A percentile compares a stretch with the other conserved stretches of the same genome.
These are phyloP conservation scores for Russula abietina DNA, from an alignment of 768 basidiomycete species.

Conservation along the genomic window DNA sequence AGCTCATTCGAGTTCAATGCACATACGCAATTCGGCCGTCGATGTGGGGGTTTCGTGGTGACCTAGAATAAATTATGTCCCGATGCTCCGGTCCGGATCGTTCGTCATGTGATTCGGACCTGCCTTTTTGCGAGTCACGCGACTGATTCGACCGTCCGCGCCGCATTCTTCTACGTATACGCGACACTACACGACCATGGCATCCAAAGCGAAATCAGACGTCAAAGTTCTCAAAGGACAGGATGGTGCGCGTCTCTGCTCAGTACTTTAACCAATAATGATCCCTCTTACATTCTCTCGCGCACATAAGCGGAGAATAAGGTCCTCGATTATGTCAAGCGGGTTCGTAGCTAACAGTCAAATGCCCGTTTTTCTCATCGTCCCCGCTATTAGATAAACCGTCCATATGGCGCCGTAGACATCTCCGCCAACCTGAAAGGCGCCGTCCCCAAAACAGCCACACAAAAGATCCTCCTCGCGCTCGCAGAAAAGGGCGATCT, in stretches of 20 bases:
- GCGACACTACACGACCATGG: slow-evolving; percentile 2
- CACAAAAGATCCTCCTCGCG: slow-evolving; percentile 74
- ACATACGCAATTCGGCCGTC: slow-evolving; percentile 17
- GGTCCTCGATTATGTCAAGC: slow-evolving; percentile 23
- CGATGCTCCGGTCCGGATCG: not conserved
- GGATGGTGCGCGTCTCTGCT: slow-evolving; percentile 14
- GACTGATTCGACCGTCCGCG: no score
- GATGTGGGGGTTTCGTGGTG: not conserved
- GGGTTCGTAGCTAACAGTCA: slow-evolving; percentile 27
- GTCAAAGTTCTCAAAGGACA: slow-evolving; percentile 24
- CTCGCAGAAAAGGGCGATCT: slow-evolving; percentile 84
- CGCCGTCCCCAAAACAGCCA: slow-evolving; percentile 73
- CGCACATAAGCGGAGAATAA: slow-evolving; percentile 32
- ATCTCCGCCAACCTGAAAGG: slow-evolving; percentile 88
- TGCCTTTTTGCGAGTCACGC: no score
- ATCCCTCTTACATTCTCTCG: not conserved
- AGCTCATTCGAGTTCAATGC: slow-evolving; percentile 45
- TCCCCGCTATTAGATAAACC: slow-evolving; percentile 60
- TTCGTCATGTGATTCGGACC: slow-evolving; percentile 15
- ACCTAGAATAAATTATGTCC: not conserved
- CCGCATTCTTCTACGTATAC: no score
- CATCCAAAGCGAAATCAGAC: slow-evolving; percentile 20
- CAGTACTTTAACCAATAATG: no score
- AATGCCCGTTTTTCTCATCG: slow-evolving; percentile 27
- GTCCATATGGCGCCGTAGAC: slow-evolving; percentile 91